Conservation (phyloP, 805 yeast species). For the Kluyveromyces siamensis region DNA sequence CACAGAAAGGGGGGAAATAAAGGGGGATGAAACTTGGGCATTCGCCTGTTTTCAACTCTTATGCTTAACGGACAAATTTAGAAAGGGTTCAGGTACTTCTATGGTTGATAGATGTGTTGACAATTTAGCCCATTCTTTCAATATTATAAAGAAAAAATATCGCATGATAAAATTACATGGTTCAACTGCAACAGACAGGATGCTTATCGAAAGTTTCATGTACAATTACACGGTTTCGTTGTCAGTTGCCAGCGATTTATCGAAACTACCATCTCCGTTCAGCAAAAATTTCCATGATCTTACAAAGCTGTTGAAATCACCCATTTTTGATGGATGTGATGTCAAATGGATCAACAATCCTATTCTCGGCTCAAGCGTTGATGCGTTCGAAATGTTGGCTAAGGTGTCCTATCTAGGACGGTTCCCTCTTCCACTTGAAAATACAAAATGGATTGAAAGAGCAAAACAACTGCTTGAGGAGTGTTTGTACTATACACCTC, state of each 20-base stretch:
- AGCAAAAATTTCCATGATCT: constrained; percentile 9
- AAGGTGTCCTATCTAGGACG: constrained; percentile 32
- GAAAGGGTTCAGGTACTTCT: constrained; percentile 10
- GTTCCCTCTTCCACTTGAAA: constrained; percentile 8
- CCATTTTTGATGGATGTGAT: constrained; percentile 18
- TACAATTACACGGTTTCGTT: constrained; percentile 16
- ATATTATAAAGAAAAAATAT: constrained; percentile 11
- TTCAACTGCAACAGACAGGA: constrained; percentile 12
- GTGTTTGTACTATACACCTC: constrained; percentile 15
- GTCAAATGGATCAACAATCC: constrained; percentile 36
- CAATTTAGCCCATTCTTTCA: constrained; percentile 12
- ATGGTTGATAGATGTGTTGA: constrained; percentile 14
- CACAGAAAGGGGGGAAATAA: constrained; percentile 4
- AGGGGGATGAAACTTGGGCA: constrained; percentile 15
- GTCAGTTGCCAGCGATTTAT: constrained; percentile 10
- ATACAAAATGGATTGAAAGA: constrained; percentile 8
- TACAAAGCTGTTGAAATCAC: constrained; percentile 12
- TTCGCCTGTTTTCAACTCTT: constrained; percentile 14
- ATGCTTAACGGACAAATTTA: constrained; percentile 12
- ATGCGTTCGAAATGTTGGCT: constrained; percentile 29
- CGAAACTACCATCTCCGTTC: constrained; percentile 13
- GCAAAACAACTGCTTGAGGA: constrained; percentile 12
- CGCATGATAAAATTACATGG: constrained; percentile 4
- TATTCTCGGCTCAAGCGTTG: constrained; percentile 31
- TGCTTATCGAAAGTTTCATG: constrained; percentile 14